These are phyloP conservation scores for Phaffia rhodozyma DNA, from an alignment of 1,284 basidiomycete genomes.

Conservation along the genomic window DNA sequence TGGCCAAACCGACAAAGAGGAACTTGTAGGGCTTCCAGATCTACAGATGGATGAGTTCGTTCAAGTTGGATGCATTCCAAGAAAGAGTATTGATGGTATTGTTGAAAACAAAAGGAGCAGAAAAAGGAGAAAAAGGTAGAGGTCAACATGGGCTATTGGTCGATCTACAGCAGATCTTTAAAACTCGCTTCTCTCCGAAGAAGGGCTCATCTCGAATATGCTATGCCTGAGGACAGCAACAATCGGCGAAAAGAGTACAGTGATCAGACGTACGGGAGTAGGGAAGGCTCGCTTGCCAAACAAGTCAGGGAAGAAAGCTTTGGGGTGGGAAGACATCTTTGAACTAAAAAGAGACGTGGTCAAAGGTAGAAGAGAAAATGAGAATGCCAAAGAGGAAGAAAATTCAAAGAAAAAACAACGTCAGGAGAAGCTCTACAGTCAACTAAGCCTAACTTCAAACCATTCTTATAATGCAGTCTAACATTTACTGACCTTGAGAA, in stretches of 20 bases:
- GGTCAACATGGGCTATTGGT: too few relatives aligned
- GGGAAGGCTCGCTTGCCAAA: conserved; percentile 1
- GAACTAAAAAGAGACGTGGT: not conserved
- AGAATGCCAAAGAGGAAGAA: not conserved
- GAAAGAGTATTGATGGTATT: too few relatives aligned
- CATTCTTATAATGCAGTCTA: too few relatives aligned
- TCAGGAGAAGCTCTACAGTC: too few relatives aligned
- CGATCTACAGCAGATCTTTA: too few relatives aligned
- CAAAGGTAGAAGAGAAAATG: not conserved
- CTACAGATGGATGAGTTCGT: not conserved
- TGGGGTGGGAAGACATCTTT: not conserved
- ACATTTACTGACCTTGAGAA: too few relatives aligned
- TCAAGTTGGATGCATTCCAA: too few relatives aligned
- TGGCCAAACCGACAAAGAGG: not conserved
- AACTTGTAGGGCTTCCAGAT: conserved; percentile 4
- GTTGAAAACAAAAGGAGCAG: too few relatives aligned
- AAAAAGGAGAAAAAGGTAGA: too few relatives aligned
- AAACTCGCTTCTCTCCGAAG: not conserved
- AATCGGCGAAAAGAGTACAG: too few relatives aligned
- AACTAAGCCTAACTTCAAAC: too few relatives aligned
- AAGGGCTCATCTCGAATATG: not conserved
- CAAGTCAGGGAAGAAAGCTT: conserved; percentile 6
- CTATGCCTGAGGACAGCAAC: not conserved
- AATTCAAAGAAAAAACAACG: too few relatives aligned
- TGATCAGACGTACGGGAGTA: not conserved